A percentile compares a stretch with the other conserved stretches of the same genome.
Conservation (phyloP, 371 early-diverging fungal species). For the Apophysomyces sp. region DNA sequence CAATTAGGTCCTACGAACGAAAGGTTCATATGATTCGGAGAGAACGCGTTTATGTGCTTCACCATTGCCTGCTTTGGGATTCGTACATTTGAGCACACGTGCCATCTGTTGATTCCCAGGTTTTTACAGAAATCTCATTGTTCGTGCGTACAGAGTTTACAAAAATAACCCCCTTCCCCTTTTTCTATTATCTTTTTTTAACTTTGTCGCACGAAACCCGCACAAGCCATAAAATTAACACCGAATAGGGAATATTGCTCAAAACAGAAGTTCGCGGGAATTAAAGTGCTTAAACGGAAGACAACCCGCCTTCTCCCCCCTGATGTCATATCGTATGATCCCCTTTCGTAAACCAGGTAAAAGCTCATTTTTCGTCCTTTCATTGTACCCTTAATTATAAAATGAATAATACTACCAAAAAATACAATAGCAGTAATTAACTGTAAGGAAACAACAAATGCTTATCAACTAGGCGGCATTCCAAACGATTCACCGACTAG, state of each 20-base stretch:
- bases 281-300: constrained; percentile 1
- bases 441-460: no score
- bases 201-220: neutral
- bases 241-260: neutral
- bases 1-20: neutral
- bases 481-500: no score
- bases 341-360: no score
- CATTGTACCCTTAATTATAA: no score
- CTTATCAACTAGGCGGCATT: no score
- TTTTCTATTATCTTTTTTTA: neutral
- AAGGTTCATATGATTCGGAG: neutral
- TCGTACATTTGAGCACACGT: neutral
- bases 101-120: neutral
- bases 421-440: no score
- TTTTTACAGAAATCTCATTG: constrained; percentile 2
- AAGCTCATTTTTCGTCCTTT: no score
- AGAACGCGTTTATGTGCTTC: neutral
- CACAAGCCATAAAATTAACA: neutral
- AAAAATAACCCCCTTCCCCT: neutral
- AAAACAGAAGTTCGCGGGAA: neutral
- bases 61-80: neutral
- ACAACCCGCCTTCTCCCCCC: neutral
- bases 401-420: no score
- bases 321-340: neutral
- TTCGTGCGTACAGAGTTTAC: neutral